Conservation (phyloP, 2,329 filamentous ascomycete genomes). For the Cercospora janseana region DNA sequence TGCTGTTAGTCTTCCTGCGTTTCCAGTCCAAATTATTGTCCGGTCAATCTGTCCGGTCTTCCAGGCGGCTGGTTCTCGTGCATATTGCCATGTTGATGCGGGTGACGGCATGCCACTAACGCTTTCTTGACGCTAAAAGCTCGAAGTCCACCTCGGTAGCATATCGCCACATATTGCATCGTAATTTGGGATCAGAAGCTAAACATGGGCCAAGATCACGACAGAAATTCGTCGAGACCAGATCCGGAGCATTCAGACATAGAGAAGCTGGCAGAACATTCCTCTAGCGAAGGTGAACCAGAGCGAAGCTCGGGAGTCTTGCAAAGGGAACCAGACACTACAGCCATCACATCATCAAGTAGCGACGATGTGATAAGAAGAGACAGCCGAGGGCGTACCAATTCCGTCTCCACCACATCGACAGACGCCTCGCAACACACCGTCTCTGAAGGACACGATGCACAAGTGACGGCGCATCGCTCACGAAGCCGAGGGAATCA, state of each 20-base stretch:
- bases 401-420: conserved; percentile 17
- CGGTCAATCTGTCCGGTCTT: too few relatives aligned
- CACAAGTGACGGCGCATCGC: conserved; percentile 31
- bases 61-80: too few relatives aligned
- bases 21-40: too few relatives aligned
- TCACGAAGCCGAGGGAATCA: conserved; percentile 26
- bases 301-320: conserved; percentile 16
- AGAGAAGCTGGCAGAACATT: conserved; percentile 21
- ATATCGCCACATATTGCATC: too few relatives aligned
- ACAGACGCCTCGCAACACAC: conserved; percentile 30
- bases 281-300: conserved; percentile 14
- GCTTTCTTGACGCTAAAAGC: too few relatives aligned
- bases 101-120: too few relatives aligned
- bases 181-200: too few relatives aligned
- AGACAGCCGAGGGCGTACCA: conserved; percentile 13
- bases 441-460: conserved; percentile 31
- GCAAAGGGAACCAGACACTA: conserved; percentile 19
- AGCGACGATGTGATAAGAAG: conserved; percentile 19
- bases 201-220: conserved; percentile 21
- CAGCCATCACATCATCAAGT: conserved; percentile 20
- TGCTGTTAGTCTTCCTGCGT: too few relatives aligned
- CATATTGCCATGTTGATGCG: too few relatives aligned
- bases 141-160: too few relatives aligned
- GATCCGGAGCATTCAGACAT: conserved; percentile 16
- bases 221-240: conserved; percentile 15